Percentiles rank a stretch among this genome's conserved stretches.
These are phyloP conservation scores for Clonostachys sp. DNA, from an alignment of 2,329 filamentous ascomycete species.

Conservation along the genomic window DNA sequence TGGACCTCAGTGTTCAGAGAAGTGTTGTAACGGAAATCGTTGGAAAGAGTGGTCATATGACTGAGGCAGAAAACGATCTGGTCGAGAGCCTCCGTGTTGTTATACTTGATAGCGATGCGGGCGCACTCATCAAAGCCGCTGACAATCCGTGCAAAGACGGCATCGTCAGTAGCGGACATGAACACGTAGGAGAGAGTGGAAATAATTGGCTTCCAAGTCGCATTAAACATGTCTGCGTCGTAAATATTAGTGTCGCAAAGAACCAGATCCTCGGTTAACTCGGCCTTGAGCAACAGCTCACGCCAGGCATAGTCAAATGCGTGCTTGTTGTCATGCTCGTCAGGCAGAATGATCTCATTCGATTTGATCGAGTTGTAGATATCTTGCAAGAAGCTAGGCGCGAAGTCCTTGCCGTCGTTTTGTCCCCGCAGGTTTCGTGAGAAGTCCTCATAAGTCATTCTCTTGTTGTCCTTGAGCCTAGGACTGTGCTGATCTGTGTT, in stretches of 20 bases:
- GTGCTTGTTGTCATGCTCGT: constrained; percentile 95
- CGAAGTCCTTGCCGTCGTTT: constrained; percentile 82
- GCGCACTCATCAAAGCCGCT: constrained; percentile 96
- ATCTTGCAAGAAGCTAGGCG: constrained; percentile 72
- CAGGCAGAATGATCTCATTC: constrained; percentile 93
- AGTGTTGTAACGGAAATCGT: constrained; percentile 73
- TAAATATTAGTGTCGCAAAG: constrained; percentile 90
- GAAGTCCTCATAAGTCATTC: constrained; percentile 84
- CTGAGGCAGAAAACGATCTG: constrained; percentile 88
- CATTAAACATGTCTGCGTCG: constrained; percentile 95
- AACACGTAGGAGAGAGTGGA: constrained; percentile 97
- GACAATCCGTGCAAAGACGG: constrained; percentile 89
- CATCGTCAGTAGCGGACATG: constrained; percentile 95
- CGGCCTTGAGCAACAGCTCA: constrained; percentile 82
- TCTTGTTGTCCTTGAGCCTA: constrained; percentile 71
- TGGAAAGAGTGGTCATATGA: constrained; percentile 83
- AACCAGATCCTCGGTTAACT: constrained; percentile 66
- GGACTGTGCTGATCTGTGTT: constrained; percentile 98
- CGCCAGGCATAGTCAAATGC: constrained; percentile 98
- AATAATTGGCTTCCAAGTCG: constrained; percentile 92
- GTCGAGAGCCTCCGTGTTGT: constrained; percentile 80
- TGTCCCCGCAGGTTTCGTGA: constrained; percentile 85
- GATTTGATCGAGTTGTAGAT: constrained; percentile 90
- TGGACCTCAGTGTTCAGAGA: constrained; percentile 93
- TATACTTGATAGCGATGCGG: constrained; percentile 82